Conservation (phyloP, 345 rosid genomes). For the Eucalyptus polybractea region DNA sequence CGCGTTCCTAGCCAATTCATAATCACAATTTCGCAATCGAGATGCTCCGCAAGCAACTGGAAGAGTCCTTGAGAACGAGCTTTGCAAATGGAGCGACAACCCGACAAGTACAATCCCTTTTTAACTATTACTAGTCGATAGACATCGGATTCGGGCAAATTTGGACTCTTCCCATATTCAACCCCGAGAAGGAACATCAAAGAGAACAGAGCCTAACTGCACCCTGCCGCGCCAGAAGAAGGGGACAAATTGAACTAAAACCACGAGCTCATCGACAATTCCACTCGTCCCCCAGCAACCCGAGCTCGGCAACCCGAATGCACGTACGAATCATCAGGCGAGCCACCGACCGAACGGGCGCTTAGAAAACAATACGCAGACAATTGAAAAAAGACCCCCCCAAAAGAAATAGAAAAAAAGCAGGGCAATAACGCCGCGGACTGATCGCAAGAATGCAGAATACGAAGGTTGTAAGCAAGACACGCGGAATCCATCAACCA, state of each 20-base stretch:
- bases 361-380: background rate
- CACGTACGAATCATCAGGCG: background rate
- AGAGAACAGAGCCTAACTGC: background rate
- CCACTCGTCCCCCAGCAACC: background rate
- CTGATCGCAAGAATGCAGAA: background rate
- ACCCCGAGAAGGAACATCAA: background rate
- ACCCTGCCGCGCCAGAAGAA: background rate
- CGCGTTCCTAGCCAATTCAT: background rate
- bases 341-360: background rate
- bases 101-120: background rate
- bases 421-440: background rate
- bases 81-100: background rate
- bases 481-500: background rate
- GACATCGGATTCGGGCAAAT: background rate
- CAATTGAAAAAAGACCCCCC: background rate
- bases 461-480: background rate
- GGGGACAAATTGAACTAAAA: background rate
- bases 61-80: background rate
- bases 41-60: background rate
- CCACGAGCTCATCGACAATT: background rate
- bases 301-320: background rate
- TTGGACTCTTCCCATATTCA: background rate
- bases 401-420: accelerated
- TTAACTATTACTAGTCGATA: background rate
- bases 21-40: background rate